These are phyloP conservation scores for Jatropha curcas DNA, from an alignment of 345 rosid genomes.

Conservation along the genomic window DNA sequence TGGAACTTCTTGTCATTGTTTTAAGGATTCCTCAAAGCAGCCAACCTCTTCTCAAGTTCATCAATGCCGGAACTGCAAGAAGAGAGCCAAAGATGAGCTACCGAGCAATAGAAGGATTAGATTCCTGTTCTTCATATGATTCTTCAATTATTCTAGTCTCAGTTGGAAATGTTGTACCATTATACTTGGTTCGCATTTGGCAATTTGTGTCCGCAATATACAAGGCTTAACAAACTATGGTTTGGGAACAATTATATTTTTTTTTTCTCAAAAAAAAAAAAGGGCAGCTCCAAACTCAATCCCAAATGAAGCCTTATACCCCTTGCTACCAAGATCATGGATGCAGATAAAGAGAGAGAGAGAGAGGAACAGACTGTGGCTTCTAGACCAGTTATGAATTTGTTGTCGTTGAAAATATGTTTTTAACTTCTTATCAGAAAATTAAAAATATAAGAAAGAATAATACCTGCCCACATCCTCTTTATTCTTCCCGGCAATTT, in stretches of 20 bases:
- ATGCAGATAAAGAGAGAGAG: too few relatives aligned
- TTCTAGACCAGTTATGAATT: neutral
- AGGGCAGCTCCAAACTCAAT: too few relatives aligned
- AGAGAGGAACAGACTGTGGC: too few relatives aligned
- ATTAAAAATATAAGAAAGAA: conserved; percentile 3
- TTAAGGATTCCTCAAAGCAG: conserved; percentile 73
- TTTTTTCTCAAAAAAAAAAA: too few relatives aligned
- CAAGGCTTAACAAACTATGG: too few relatives aligned
- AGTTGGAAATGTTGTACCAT: neutral
- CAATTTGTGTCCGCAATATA: too few relatives aligned
- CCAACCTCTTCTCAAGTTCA: conserved; percentile 92
- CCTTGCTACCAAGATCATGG: neutral
- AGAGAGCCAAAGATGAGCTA: neutral
- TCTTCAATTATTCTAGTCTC: neutral
- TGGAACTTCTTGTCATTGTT: neutral
- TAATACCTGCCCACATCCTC: conserved; percentile 68
- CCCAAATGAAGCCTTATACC: too few relatives aligned
- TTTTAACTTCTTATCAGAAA: too few relatives aligned
- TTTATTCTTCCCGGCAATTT: conserved; percentile 61
- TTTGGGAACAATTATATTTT: too few relatives aligned
- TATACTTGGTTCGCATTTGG: too few relatives aligned
- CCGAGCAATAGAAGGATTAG: neutral
- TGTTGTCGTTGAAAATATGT: neutral
- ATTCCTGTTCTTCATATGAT: neutral
- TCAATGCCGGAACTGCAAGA: conserved; percentile 64